These are phyloP conservation scores for Hermanozyma aechmeae DNA, from an alignment of 805 yeast genomes.

Conservation along the genomic window DNA sequence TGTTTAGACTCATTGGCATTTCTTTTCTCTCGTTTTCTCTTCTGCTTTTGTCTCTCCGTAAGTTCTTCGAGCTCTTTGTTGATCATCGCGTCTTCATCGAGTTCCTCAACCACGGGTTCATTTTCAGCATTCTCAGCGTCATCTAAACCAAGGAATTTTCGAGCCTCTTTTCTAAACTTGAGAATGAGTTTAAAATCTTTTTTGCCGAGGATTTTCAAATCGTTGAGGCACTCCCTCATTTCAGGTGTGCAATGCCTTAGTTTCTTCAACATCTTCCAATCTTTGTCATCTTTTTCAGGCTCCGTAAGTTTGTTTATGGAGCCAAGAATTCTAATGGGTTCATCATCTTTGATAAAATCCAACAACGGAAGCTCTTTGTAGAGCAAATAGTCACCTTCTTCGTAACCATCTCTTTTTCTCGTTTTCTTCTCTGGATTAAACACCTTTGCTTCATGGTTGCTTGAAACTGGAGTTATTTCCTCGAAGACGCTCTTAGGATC, in stretches of 20 bases:
- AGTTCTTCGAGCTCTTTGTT: slow-evolving; percentile 76
- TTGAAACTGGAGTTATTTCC: slow-evolving; percentile 63
- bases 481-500: slow-evolving; percentile 94
- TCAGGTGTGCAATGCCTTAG: slow-evolving; percentile 74
- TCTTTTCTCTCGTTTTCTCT: slow-evolving; percentile 73
- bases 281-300: slow-evolving; percentile 45
- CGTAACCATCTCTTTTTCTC: slow-evolving; percentile 94
- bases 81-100: slow-evolving; percentile 83
- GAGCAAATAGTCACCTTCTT: slow-evolving; percentile 74
- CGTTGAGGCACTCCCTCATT: slow-evolving; percentile 75
- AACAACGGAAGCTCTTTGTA: slow-evolving; percentile 65
- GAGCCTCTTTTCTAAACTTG: slow-evolving; percentile 82
- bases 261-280: slow-evolving; percentile 63
- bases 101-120: slow-evolving; percentile 55
- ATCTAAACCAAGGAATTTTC: slow-evolving; percentile 65
- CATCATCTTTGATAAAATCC: slow-evolving; percentile 76
- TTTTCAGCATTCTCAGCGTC: slow-evolving; percentile 41
- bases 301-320: slow-evolving; percentile 58
- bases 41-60: slow-evolving; percentile 59
- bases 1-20: slow-evolving; percentile 74
- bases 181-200: slow-evolving; percentile 82
- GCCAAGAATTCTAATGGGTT: slow-evolving; percentile 79
- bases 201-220: slow-evolving; percentile 87
- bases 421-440: slow-evolving; percentile 89
- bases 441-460: slow-evolving; percentile 79